A percentile compares a stretch with the other conserved stretches of the same genome.
These are phyloP conservation scores for grape (Vitis vinifera) DNA, from an alignment of 164 flowering plant species.

Conservation along the genomic window ASM3070453v1 NC_081808.1:733001-733500, in stretches of 20 bases:
- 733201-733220: slow-evolving; percentile 24
- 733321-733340: no score
- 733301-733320: not conserved
- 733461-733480: not conserved
- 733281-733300: not conserved
- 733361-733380: no score
- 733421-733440: slow-evolving; percentile 9
- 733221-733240: slow-evolving; percentile 46
- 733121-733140: slow-evolving; percentile 94
- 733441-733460: not conserved
- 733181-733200: slow-evolving; percentile 33
- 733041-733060: not conserved
- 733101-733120: slow-evolving; percentile 10
- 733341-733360: no score
- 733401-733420: not conserved
- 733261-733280: not conserved
- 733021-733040: not conserved
- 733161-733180: slow-evolving; percentile 92
- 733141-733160: slow-evolving; percentile 78
- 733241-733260: not conserved
- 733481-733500: not conserved
- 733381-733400: no score
- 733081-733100: not conserved
- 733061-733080: not conserved
- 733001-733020: no score